These are phyloP conservation scores for Epithemia pelagica DNA, from an alignment of 108 stramenopile genomes.

Conservation along the genomic window DNA sequence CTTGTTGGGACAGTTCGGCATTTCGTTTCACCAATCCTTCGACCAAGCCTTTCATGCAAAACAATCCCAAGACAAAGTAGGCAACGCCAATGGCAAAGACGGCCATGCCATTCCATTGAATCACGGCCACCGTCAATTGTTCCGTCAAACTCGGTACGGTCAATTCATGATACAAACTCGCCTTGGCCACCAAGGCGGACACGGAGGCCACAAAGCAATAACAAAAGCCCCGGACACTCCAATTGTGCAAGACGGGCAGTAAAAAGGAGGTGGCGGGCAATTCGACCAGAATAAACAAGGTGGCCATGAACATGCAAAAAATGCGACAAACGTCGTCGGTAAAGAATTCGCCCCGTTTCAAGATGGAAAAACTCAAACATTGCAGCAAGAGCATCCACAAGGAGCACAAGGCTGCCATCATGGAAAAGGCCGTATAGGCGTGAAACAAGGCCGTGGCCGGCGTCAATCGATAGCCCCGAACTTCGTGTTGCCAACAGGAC, in stretches of 20 bases:
- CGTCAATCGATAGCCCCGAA: too few relatives aligned
- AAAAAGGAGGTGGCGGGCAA: background rate
- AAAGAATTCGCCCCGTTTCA: background rate
- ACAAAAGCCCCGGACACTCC: background rate
- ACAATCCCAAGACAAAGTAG: background rate
- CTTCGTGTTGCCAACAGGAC: too few relatives aligned
- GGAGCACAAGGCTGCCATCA: background rate
- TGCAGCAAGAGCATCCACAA: background rate
- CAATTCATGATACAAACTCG: background rate
- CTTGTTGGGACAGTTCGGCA: too few relatives aligned
- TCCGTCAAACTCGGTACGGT: background rate
- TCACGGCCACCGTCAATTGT: background rate
- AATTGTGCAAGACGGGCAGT: background rate
- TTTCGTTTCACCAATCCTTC: too few relatives aligned
- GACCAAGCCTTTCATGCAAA: background rate
- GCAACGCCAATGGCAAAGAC: background rate
- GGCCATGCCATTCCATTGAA: background rate
- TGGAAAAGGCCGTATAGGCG: background rate
- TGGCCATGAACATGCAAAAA: background rate
- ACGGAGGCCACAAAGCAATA: background rate
- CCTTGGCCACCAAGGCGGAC: background rate
- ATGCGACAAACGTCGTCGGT: background rate
- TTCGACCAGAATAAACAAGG: background rate
- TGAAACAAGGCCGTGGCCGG: background rate
- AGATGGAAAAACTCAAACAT: background rate